phyloP scores from a whole-genome alignment of 805 yeast genomes.

The Candida yuanshanica region DNA sequence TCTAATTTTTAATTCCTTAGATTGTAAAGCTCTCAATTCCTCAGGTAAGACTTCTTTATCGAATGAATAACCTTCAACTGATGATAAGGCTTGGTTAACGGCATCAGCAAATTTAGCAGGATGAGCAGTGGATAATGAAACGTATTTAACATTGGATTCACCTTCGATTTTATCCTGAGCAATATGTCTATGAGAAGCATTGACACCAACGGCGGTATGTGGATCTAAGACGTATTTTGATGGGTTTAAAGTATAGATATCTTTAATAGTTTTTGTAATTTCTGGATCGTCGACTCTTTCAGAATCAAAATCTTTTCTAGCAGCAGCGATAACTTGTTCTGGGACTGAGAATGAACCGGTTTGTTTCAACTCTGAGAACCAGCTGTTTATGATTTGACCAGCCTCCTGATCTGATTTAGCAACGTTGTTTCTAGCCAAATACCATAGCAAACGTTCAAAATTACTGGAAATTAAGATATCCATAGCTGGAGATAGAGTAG shows the following conservation, averaged over 20 bases:
- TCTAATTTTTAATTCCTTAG: slow-evolving; percentile 68
- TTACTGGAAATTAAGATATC: slow-evolving; percentile 93
- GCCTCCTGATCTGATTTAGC: slow-evolving; percentile 58
- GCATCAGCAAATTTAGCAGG: slow-evolving; percentile 99
- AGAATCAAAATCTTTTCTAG: slow-evolving; percentile 66
- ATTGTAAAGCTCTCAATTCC: slow-evolving; percentile 68
- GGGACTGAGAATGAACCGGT: slow-evolving; percentile 75
- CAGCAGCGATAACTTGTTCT: slow-evolving; percentile 54
- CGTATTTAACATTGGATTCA: slow-evolving; percentile 37
- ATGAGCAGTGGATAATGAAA: slow-evolving; percentile 94
- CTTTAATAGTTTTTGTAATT: slow-evolving; percentile 74
- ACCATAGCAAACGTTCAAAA: slow-evolving; percentile 96
- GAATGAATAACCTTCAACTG: slow-evolving; percentile 70
- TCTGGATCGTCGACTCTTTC: slow-evolving; percentile 74
- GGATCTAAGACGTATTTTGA: slow-evolving; percentile 85
- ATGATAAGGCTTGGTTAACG: slow-evolving; percentile 71
- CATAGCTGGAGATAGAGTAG: slow-evolving; percentile 97
- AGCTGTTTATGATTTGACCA: slow-evolving; percentile 61
- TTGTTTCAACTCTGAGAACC: slow-evolving; percentile 76
- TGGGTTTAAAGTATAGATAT: slow-evolving; percentile 53
- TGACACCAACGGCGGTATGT: slow-evolving; percentile 92
- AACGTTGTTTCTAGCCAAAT: slow-evolving; percentile 69
- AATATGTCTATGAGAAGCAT: slow-evolving; percentile 63
- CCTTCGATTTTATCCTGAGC: slow-evolving; percentile 38
- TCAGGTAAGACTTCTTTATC: slow-evolving; percentile 85